Evolutionary conservation across 2,329 filamentous ascomycete species (phyloP), one percentile per base, ranked within the genome.

Genomic region (Colletotrichum gigasporum): DNA sequence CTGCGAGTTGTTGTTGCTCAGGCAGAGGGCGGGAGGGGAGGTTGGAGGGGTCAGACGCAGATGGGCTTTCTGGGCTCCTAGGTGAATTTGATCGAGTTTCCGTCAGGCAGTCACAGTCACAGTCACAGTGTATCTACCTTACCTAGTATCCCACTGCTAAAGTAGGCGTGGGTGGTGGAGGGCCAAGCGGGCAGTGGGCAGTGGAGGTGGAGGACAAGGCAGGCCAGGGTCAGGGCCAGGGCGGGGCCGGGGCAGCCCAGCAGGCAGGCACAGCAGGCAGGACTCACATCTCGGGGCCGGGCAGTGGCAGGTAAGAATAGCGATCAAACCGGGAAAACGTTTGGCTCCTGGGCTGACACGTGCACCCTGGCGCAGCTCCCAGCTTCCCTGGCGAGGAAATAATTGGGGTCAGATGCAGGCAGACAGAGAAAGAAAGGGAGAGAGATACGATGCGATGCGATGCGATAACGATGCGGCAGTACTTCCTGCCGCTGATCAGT

Each of bases 271-370:
- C 54, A 41, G 39, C 34, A 44, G 60, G 35, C 20, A 42, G 30
- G n/a, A n/a, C n/a, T 11, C 12, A 22, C 24, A 28, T 24, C 45
- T n/a, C n/a, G n/a, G 20, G 16, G 18, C 32, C 52, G 47, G 52
- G 52, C 52, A 55, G 59, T 53, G 59, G 57, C 47, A 65, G 41
- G 61, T 39, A 61, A 65, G 48, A 65, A 53, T 53, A 51, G 51
- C 30, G 45, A 47, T 54, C 42, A 64, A 54, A 55, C 47, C 61
- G 48, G 62, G 52, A 54, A 53, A 53, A 54, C 42, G 65, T 67
- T 62, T 63, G 62, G 56, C 48, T 66, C 20, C 34, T 54, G 52
- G 53, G 56, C 47, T 67, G 65, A 67, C 65, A 67, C 65, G 65
- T 67, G 62, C 57, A 67, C 55, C 62, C 62, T 41, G 58, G 59